Base-by-base conservation (phyloP, 2,329 filamentous ascomycete genomes). In the Davidsoniella eucalypti region DNA sequence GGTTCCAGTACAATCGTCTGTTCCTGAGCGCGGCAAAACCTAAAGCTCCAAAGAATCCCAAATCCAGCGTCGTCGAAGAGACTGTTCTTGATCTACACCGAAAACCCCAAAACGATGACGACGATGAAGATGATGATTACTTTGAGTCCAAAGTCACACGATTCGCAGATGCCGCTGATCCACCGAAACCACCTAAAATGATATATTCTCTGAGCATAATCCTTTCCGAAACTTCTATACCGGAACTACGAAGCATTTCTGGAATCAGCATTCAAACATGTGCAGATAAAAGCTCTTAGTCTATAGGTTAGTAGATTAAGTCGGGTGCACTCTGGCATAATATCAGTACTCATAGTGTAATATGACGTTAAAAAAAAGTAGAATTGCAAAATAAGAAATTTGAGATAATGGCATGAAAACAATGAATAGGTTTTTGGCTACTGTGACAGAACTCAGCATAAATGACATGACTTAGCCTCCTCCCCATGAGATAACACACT, bases 171-270 rank as follows among this genome's bases (percentile, higher is more conserved):
- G 73, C 74, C 4, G 63, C 74, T 17, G 61, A 70, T 56, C 69
- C 70, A 25, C 66, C 58, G 39, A 63, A 64, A n/a, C 65, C 67
- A 18, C 61, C 67, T 54, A 66, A 67, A 54, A 67, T 63, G 18
- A 62, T 71, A 48, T 73, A 73, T 14, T 69, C 76, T 39, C 65
- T 85, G 68, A 75, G 72, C 54, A 64, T 82, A 18, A 78, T 81
- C 55, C 60, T 85, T 14, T 76, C 77, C 0, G 61, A 65, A 23
- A 62, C 63, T 12, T 63, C 73, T 10, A 62, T 84, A 33, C 69
- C 72, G 16, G 73, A 77, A 55, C 61, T 85, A 44, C 74, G 67
- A 55, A 65, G 60, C 26, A 67, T 65, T 40, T 64, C 64, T 21
- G 72, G 67, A 33, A 59, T 72, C 3, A 70, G 69, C 1, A 56